phyloP scores from a whole-genome alignment of 805 yeast species.

The Saturnispora zaruensis region DNA sequence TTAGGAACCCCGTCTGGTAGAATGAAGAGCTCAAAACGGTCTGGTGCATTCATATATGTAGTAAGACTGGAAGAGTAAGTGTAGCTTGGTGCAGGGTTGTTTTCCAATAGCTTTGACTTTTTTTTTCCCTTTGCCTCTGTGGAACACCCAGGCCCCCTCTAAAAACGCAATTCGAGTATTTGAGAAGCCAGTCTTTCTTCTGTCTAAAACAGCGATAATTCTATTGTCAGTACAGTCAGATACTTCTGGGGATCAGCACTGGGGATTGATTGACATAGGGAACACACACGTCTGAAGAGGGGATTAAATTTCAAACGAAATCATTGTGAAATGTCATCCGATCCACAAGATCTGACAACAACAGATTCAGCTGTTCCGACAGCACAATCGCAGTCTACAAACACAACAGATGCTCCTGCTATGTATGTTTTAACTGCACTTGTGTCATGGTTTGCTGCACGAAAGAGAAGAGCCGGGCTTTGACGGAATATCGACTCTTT shows the following conservation, averaged over 20 bases:
- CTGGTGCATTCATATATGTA: conserved; percentile 88
- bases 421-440: not conserved
- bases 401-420: not conserved
- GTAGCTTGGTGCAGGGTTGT: not conserved
- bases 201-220: not conserved
- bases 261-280: not conserved
- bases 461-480: not conserved
- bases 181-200: not conserved
- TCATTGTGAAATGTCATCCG: not conserved
- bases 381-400: not conserved
- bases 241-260: not conserved
- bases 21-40: conserved; percentile 92
- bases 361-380: not conserved
- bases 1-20: conserved; percentile 97
- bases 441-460: not conserved
- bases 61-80: not conserved
- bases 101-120: not conserved
- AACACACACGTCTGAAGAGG: not conserved
- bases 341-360: conserved; percentile 1
- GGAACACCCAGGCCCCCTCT: not conserved
- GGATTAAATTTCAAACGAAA: not conserved
- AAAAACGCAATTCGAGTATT: not conserved
- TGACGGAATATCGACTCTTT: not conserved
- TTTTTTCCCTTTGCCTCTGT: not conserved
- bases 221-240: not conserved